A percentile compares a stretch with the other conserved stretches of the same genome.
These are phyloP conservation scores for Alternaria metachromatica DNA, from an alignment of 2,329 filamentous ascomycete genomes.

Conservation along the genomic window DNA sequence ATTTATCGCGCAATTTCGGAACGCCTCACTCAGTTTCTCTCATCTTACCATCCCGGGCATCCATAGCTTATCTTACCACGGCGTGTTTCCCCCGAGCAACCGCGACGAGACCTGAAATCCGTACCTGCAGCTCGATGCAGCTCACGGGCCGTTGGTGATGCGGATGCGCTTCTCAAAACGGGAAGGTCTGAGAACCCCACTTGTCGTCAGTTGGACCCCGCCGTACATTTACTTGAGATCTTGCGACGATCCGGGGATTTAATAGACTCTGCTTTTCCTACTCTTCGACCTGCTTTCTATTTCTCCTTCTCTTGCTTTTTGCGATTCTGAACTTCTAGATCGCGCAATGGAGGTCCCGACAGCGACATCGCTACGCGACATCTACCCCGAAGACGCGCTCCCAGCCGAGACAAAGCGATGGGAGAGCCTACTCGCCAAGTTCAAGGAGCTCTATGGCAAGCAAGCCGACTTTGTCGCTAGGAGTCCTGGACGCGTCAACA, in stretches of 20 bases:
- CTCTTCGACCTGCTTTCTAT: not conserved
- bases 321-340: not conserved
- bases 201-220: conserved; percentile 28
- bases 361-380: conserved; percentile 75
- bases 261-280: conserved; percentile 12
- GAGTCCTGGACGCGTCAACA: conserved; percentile 93
- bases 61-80: not conserved
- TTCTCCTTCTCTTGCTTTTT: not conserved
- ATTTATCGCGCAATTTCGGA: not conserved
- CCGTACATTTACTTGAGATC: conserved; percentile 25
- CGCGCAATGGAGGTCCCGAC: conserved; percentile 68
- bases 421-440: conserved; percentile 73
- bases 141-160: conserved; percentile 15
- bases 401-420: conserved; percentile 74
- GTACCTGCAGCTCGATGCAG: conserved; percentile 28
- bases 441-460: conserved; percentile 72
- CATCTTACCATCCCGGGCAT: not conserved
- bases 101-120: not conserved
- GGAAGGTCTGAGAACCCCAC: conserved; percentile 33
- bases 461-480: conserved; percentile 82
- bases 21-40: not conserved
- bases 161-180: conserved; percentile 25
- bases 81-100: not conserved
- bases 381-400: conserved; percentile 80
- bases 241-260: conserved; percentile 22